Percentiles rank a stretch among this genome's conserved stretches.
Conservation (phyloP, 2,329 filamentous ascomycete genomes). For the Colletotrichum sp. region DNA sequence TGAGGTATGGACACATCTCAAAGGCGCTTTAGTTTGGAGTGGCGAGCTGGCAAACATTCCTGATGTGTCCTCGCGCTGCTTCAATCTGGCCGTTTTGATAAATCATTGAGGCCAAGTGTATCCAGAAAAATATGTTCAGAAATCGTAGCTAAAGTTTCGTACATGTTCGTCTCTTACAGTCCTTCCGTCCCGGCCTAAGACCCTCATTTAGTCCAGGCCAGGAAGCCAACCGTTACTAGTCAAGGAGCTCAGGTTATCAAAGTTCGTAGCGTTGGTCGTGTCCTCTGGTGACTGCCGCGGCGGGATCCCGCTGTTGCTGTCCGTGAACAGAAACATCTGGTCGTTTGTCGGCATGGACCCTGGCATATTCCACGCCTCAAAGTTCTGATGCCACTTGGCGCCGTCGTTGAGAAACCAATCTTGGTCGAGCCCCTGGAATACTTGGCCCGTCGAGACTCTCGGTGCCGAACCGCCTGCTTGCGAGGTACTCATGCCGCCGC, state of each 20-base stretch:
- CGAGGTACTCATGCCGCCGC: neutral
- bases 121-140: neutral
- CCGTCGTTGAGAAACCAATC: conserved; percentile 65
- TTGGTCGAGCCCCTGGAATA: conserved; percentile 50
- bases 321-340: conserved; percentile 22
- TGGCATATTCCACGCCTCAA: conserved; percentile 55
- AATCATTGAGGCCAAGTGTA: neutral
- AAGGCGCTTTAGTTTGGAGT: neutral
- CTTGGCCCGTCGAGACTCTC: conserved; percentile 32
- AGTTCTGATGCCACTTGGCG: conserved; percentile 63
- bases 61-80: neutral
- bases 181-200: neutral
- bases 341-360: conserved; percentile 4
- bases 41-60: neutral
- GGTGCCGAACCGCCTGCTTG: conserved; percentile 17
- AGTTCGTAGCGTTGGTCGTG: conserved; percentile 13
- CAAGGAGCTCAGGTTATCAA: conserved; percentile 38
- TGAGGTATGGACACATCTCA: neutral
- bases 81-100: neutral
- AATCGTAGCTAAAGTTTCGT: neutral
- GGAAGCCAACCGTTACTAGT: conserved; percentile 38
- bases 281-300: conserved; percentile 8
- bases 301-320: neutral
- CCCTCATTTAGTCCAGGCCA: conserved; percentile 34
- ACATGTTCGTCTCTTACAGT: neutral